These are phyloP conservation scores for Byssothecium circinans DNA, from an alignment of 2,329 filamentous ascomycete species.

Conservation along the genomic window DNA sequence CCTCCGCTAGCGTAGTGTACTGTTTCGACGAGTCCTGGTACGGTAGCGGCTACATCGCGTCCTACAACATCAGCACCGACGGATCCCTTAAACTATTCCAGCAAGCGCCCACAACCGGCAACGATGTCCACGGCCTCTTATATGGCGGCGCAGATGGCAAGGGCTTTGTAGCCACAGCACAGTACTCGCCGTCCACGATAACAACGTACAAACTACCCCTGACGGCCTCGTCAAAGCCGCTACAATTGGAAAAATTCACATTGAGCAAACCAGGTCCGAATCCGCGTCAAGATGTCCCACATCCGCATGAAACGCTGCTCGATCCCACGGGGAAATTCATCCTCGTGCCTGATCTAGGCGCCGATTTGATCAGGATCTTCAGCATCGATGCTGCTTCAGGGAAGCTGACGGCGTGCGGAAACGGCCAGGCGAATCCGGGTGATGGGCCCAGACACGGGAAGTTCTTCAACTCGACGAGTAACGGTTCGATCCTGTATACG, in stretches of 20 bases:
- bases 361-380: conserved; percentile 58
- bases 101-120: conserved; percentile 14
- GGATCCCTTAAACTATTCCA: conserved; percentile 3
- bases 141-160: conserved; percentile 24
- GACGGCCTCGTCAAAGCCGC: conserved; percentile 15
- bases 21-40: conserved; percentile 17
- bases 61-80: conserved; percentile 7
- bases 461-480: conserved; percentile 32
- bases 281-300: conserved; percentile 54
- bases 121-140: conserved; percentile 15
- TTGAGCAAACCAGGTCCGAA: conserved; percentile 44
- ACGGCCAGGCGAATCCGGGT: conserved; percentile 46
- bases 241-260: conserved; percentile 16
- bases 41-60: conserved; percentile 11
- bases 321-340: conserved; percentile 53
- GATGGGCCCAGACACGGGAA: conserved; percentile 56
- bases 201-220: conserved; percentile 30
- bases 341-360: conserved; percentile 55
- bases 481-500: conserved; percentile 13
- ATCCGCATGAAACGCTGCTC: conserved; percentile 54
- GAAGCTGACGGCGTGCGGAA: conserved; percentile 47
- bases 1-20: conserved; percentile 5
- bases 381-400: conserved; percentile 49
- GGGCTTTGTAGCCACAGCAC: conserved; percentile 15
- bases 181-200: conserved; percentile 26